Base-by-base conservation (phyloP, 2,329 filamentous ascomycete species). In the Colletotrichum endophyticum region DNA sequence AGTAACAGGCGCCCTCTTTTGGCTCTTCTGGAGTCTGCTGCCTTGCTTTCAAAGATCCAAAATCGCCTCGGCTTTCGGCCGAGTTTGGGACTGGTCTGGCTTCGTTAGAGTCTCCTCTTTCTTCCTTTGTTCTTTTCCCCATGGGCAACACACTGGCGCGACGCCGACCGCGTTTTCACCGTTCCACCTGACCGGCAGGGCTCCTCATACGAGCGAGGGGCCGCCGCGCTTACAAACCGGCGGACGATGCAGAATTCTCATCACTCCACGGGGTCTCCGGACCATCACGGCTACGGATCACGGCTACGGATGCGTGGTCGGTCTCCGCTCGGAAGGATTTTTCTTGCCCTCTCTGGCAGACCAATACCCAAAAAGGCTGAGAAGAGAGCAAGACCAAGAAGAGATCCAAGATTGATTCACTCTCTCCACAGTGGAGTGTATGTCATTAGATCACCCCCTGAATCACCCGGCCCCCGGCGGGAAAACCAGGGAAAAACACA, bases 81-180 rank as follows among this genome's bases (percentile, higher is more conserved):
- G 73, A 76, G 73, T 61, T 69, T 69, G 70, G 59, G 6, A 16
- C 53, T 76, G 73, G 70, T 66, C 63, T 76, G 22, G 39, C 39
- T 68, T 75, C 56, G 56, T 59, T 39, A 8, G 34, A 30, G 25
- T 28, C 57, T 71, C 66, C 66, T 74, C 72, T 74, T 74, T 74
- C 32, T 64, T 70, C 34, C 53, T 70, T 70, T 62, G 73, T 69
- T 76, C 73, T 76, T 75, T 75, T 76, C 73, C 73, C 73, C 73
- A 73, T 76, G 73, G 73, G 73, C 57, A 73, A 39, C 62, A 57
- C 63, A 57, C 63, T 73, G 36, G 56, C 66, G 66, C 66, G 66
- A 69, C 66, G 64, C 61, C 70, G 44, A 39, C 73, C 73, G 73
- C 70, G 64, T 49, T 76, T 70, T 76, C 73, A 44, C 73, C 73